A percentile compares a stretch with the other conserved stretches of the same genome.
These are phyloP conservation scores for Alternaria angustiovoidea DNA, from an alignment of 2,329 filamentous ascomycete genomes.

Conservation along the genomic window DNA sequence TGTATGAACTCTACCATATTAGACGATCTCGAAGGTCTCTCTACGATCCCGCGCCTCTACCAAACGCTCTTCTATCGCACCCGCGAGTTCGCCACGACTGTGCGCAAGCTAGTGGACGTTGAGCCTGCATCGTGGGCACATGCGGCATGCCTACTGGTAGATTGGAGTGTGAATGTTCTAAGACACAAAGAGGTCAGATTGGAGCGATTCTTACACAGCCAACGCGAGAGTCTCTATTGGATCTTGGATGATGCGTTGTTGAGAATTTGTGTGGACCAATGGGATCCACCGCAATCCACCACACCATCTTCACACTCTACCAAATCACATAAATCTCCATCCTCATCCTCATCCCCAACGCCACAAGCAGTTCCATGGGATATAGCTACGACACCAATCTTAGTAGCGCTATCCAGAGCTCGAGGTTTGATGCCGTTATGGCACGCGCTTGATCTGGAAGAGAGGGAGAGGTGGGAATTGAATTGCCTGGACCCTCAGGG, in stretches of 20 bases:
- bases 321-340: not conserved
- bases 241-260: constrained; percentile 26
- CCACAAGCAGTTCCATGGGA: constrained; percentile 7
- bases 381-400: constrained; percentile 9
- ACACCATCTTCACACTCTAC: not conserved
- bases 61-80: constrained; percentile 17
- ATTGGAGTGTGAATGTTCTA: constrained; percentile 18
- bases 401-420: constrained; percentile 1
- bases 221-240: constrained; percentile 26
- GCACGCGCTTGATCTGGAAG: constrained; percentile 12
- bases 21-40: constrained; percentile 6
- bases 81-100: constrained; percentile 12
- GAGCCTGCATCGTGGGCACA: constrained; percentile 13
- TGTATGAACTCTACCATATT: constrained; percentile 10
- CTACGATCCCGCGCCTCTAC: constrained; percentile 13
- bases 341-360: not conserved
- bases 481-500: not conserved
- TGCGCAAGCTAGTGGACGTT: constrained; percentile 10
- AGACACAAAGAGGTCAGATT: constrained; percentile 10
- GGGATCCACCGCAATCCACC: constrained; percentile 13
- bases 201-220: constrained; percentile 21
- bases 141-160: constrained; percentile 14
- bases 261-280: constrained; percentile 20
- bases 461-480: constrained; percentile 5
- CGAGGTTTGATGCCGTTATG: constrained; percentile 8